Base-by-base conservation (phyloP, 352 stramenopile genomes). In the Pythium volutum region DNA sequence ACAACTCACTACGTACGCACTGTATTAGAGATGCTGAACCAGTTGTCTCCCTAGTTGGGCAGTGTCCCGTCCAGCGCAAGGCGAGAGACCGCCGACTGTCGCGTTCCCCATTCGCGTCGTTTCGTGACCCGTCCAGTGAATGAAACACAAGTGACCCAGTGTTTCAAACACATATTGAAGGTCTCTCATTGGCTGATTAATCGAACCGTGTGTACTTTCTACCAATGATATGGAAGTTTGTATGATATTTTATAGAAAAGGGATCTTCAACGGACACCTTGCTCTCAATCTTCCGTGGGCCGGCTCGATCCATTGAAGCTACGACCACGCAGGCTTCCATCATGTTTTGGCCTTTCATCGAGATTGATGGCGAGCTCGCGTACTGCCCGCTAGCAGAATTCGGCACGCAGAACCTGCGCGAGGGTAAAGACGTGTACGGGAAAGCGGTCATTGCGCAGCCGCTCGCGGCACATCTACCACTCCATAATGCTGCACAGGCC, bases 291-390 rank as follows among this genome's bases (percentile, higher is more conserved):
- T 36, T 11, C 31, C n/a, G n/a, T n/a, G n/a, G n/a, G n/a, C n/a
- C n/a, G n/a, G n/a, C n/a, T n/a, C n/a, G n/a, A n/a, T n/a, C n/a
- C n/a, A n/a, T n/a, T n/a, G n/a, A n/a, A n/a, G n/a, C n/a, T n/a
- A n/a, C n/a, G n/a, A n/a, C n/a, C n/a, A n/a, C n/a, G 12, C 12
- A 38, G 33, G 7, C 7, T 38, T 38, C 4, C 36, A 34, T 15
- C 8, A 91, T 91, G 82, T 87, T 89, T 54, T 89, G 81, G 78
- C 71, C 76, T 27, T 91, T 91, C 65, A 55, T 89, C 33, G 78
- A 87, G 55, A 69, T 88, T 16, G 71, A 83, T n/a, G 70, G 63
- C 1, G 52, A 80, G 54, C 66, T 86, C 18, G 72, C 71, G 54
- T 89, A 89, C 67, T 89, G 82, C 33, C 79, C 79, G 23, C 67